Base-by-base conservation (phyloP, 768 basidiomycete genomes). In the Hericium erinaceus region DNA sequence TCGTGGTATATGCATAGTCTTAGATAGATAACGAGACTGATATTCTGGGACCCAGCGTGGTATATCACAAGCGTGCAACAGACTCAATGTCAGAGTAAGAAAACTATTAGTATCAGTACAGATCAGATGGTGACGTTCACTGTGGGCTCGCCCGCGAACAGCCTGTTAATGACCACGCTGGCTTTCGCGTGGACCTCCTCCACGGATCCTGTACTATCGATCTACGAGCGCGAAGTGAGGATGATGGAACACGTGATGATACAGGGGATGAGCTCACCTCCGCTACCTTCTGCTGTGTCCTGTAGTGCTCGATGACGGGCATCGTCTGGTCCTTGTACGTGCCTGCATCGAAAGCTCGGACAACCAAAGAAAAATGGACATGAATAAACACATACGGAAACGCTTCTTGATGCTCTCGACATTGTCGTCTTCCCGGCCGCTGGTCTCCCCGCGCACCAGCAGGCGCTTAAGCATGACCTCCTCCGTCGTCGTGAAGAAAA, bases 361-460 rank as follows among this genome's bases (percentile, higher is more conserved):
- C 37, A 15, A 44, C 12, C 2, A 12, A 28, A 18, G 2, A 11
- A 5, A 15, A 41, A 37, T 41, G 13, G 7, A 38, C 39, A 18
- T 2, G 5, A 22, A 10, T 2, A 37, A 13, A 18, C 12, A 77
- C 86, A 18, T 68, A 89, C 94, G 75, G 76, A 98, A 98, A n/a
- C 97, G 89, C 73, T 98, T 99, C 74, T 81, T 87, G 73, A 99
- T 95, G 69, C 85, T 92, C 70, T 95, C 92, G 12, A 75, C 76
- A 68, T 99, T 99, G 69, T 99, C 97, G 65, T 99, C 97, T 66
- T 93, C 95, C 13, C 97, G 79, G 15, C 97, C 95, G 56, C 89
- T 92, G 0, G 95, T 98, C 77, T 98, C 87, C 24, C 87, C 87
- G 22, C 97, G 84, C 70, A 94, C 87, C 54, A 95, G 77, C 58